Evolutionary conservation across 176 grass and related monocot species (phyloP).

Genomic region (Thinopyrum elongatum): DNA sequence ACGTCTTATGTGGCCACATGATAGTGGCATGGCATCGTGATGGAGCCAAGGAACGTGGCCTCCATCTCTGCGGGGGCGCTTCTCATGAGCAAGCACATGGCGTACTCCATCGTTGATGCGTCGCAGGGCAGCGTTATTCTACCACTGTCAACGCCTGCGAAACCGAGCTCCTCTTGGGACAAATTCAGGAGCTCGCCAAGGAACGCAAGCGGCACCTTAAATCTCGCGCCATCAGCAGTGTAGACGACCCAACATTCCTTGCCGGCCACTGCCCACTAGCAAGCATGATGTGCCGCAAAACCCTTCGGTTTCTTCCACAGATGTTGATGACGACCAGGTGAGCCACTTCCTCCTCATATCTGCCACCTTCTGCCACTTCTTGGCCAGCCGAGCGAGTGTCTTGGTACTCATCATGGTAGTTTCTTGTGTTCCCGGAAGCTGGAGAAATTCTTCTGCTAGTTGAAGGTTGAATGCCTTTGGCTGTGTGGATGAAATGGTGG

Average conservation of each 20-base stretch:
- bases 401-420: conserved; percentile 28
- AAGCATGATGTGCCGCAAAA: neutral
- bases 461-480: neutral
- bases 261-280: neutral
- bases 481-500: neutral
- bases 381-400: conserved; percentile 21
- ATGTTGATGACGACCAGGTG: neutral
- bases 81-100: conserved; percentile 28
- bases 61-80: conserved; percentile 29
- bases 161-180: conserved; percentile 53
- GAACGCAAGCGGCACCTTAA: conserved; percentile 42
- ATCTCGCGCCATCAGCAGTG: conserved; percentile 18
- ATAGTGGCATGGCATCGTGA: conserved; percentile 34
- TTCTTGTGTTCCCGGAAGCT: neutral
- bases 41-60: conserved; percentile 35
- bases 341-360: neutral
- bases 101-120: conserved; percentile 36
- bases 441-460: neutral
- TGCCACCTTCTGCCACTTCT: conserved; percentile 39
- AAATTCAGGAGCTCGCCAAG: conserved; percentile 41
- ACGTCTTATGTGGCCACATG: neutral
- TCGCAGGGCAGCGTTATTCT: conserved; percentile 48
- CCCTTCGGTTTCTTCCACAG: neutral
- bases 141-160: conserved; percentile 1
- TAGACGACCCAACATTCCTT: conserved; percentile 28